Evolutionary conservation across 176 grass and related monocot genomes (phyloP), one percentile per base, ranked within the genome.

Genomic region (Dendrocalamus sinicus): DNA sequence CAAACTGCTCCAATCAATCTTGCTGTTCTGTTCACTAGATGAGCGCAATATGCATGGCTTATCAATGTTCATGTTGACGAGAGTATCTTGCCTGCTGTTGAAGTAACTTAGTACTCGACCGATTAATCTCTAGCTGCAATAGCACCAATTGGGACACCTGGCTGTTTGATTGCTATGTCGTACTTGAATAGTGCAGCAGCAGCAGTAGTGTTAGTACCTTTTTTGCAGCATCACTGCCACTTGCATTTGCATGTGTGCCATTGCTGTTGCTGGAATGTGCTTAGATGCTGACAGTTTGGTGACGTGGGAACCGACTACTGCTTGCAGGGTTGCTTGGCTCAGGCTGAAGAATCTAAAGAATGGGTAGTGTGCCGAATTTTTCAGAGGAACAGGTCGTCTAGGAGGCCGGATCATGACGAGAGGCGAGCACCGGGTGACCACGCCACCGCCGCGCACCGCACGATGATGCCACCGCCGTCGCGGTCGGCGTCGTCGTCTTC

Each of bases 311-410:
- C 63, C 41, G 43, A 35, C 35, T 14, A 68, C 11, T 17, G 5
- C 17, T 23, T 47, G 77, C 91, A 95, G 93, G 80, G 67, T 43
- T 91, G 83, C 77, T 40, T 89, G 83, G 73, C 76, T 66, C 58
- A 63, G 28, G 74, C 76, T 44, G 52, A 48, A 24, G 81, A 46
- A 23, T 16, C 28, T 2, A 28, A 73, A 43, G 87, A 95, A 78
- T 98, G 93, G 90, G 87, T 95, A 41, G 91, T 92, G 75, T 98
- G 95, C 83, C 85, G 91, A 48, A 84, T 98, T 81, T 95, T 98
- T 67, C 83, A 85, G 81, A 93, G 67, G 83, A 82, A 54, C 75
- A 68, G 19, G 46, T 28, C 82, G 46, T 26, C 57, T 61, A 72
- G 57, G 69, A 77, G 67, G 41, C 19, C 39, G 12, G 23, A 26